Evolutionary conservation across 1,284 basidiomycete genomes (phyloP), one percentile per base, ranked within the genome.

Genomic region (Ceratorhiza oryzae-sativae): DNA sequence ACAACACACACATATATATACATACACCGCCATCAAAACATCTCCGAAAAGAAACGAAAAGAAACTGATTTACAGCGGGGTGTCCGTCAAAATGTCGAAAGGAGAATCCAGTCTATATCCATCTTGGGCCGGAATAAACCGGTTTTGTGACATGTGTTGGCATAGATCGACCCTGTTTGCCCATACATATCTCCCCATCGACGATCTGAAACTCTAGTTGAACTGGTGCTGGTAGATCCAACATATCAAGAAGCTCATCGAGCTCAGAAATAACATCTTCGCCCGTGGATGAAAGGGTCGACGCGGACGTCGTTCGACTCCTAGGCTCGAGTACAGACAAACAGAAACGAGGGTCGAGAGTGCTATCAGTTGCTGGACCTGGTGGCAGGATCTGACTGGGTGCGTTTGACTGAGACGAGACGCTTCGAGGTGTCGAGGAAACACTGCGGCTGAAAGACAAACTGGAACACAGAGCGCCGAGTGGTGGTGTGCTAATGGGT

Each of bases 161-260:
- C 51, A 13, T 53, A 34, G 23, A 53, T 23, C n/a, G 27, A 15
- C 51, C 23, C 51, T 13, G 12, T 25, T 10, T 3, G 6, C 20
- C 23, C 20, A 25, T 8, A 12, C 15, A 3, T 4, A 53, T 34
- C 25, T 53, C 27, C 30, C 27, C 30, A 18, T 53, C 3, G 10
- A 9, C 3, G 5, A 18, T 53, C 10, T 13, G 12, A 13, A 53
- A 13, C 51, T 49, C 48, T 13, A 53, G 12, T 15, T 53, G 51
- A 53, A 32, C 10, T 3, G 32, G 49, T 15, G 25, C n/a, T 9
- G 36, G 63, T 9, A 48, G 39, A 30, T 23, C 39, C 49, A 67
- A 45, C 9, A 67, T 36, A 2, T 34, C 49, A 36, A 53, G 48
- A 25, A 67, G 34, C 49, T 67, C 48, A 6, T 67, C 48, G 12